A percentile compares a stretch with the other conserved stretches of the same genome.
Evolutionary conservation across 371 early-diverging fungal species (phyloP).

Genomic region (Mucor lusitanicus): DNA sequence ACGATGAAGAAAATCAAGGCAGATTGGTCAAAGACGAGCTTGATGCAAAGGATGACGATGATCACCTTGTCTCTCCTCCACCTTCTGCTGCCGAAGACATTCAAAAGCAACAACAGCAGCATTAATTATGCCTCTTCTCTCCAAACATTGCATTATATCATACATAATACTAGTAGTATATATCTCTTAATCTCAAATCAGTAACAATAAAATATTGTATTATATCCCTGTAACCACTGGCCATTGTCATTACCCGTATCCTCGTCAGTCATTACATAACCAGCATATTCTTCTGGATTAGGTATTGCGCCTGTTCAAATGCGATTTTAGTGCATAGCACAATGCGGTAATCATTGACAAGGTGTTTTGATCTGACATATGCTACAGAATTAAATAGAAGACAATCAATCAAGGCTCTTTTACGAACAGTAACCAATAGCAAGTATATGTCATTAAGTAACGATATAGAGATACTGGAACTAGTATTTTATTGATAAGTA

Average conservation of each 20-base stretch:
- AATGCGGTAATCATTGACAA: no score
- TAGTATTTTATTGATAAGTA: no score
- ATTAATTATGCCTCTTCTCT: not conserved
- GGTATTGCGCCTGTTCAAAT: no score
- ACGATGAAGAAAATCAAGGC: constrained; percentile 23
- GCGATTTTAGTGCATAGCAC: no score
- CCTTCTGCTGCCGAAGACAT: not conserved
- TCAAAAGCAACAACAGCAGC: not conserved
- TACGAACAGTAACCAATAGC: no score
- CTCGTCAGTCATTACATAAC: not conserved
- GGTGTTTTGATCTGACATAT: no score
- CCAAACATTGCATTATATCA: not conserved
- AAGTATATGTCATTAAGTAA: no score
- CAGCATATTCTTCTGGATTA: not conserved
- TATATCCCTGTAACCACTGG: not conserved
- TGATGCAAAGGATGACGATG: not conserved
- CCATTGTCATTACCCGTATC: not conserved
- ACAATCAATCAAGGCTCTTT: no score
- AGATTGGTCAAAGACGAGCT: constrained; percentile 41
- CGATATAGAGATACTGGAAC: no score
- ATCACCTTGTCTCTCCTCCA: not conserved
- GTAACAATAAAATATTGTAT: not conserved
- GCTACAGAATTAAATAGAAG: no score
- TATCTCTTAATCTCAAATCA: not conserved
- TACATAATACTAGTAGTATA: not conserved